Base-by-base conservation (phyloP, 306 rosid species). In the Castanea mollissima region DNA sequence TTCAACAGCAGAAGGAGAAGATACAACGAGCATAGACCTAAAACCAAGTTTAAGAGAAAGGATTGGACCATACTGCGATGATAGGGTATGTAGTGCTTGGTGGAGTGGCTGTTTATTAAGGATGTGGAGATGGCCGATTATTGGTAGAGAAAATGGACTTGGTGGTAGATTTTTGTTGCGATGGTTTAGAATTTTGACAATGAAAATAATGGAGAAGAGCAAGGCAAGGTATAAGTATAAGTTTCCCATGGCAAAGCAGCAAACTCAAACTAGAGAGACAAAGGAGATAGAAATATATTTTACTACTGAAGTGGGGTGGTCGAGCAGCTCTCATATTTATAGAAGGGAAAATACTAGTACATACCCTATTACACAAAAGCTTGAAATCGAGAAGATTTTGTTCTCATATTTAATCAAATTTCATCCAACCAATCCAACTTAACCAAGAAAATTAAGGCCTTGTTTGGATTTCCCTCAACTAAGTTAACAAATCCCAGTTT, bases 101-200 rank as follows among this genome's bases (percentile, higher is more conserved):
- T 80, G 77, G 4, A 85, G 75, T 5, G 85, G 91, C 56, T 78
- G 35, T 55, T 67, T 82, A 29, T 71, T 82, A 29, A 85, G 78
- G 35, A 87, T 81, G 14, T 87, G 91, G 20, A 85, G 83, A 74
- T 89, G 89, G 2, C 91, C 91, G 52, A 89, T 79, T 55, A 85
- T 1, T 5, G 93, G 93, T 21, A 87, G 55, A 29, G 84, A 12
- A 5, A 83, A 83, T 54, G 91, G 91, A n/a, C 74, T 73, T 0
- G 89, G 89, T 41, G 93, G 91, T 2, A 76, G 38, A 7, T 77
- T 79, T 34, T 8, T 68, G 21, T 52, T 46, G 44, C 55, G 44
- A 56, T 8, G 75, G 20, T 15, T 8, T 21, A 34, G 0, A 5
- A 69, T 13, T 62, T 76, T 10, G 41, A 44, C 29, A 9, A 73